Evolutionary conservation across 441 rosid species (phyloP).

Genomic region (Isatis lusitanica): DNA sequence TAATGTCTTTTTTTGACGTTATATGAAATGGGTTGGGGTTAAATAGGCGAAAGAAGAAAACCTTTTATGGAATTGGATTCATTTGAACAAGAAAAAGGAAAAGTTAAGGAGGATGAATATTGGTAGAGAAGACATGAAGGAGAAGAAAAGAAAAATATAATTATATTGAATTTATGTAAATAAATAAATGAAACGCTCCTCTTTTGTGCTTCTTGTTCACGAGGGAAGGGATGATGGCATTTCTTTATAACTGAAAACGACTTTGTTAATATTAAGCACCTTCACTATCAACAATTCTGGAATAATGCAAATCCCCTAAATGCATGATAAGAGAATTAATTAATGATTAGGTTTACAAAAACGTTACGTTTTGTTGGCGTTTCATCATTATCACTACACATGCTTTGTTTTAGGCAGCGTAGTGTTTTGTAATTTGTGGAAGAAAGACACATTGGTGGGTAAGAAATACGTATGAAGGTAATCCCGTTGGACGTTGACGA

Average conservation of each 20-base stretch:
- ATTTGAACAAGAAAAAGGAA: conserved; percentile 30
- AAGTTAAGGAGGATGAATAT: conserved; percentile 33
- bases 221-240: conserved; percentile 7
- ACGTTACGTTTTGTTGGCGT: conserved; percentile 1
- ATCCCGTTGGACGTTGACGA: conserved; percentile 16
- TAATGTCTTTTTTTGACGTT: conserved; percentile 19
- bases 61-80: conserved; percentile 22
- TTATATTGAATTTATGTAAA: neutral
- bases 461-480: conserved; percentile 19
- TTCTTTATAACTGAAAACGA: conserved; percentile 20
- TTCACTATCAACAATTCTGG: neutral
- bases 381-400: conserved; percentile 8
- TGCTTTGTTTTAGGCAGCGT: conserved; percentile 18
- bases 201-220: conserved; percentile 30
- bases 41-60: conserved; percentile 22
- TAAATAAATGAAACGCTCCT: conserved; percentile 24
- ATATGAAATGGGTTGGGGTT: conserved; percentile 22
- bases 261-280: conserved; percentile 24
- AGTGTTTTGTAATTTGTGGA: neutral
- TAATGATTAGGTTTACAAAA: neutral
- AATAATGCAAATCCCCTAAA: neutral
- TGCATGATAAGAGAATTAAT: neutral
- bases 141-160: conserved; percentile 24
- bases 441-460: conserved; percentile 10
- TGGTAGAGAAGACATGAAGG: conserved; percentile 26